Evolutionary conservation across 805 yeast species (phyloP), one percentile per base, ranked within the genome.

Genomic region (Wickerhamomyces pijperi): DNA sequence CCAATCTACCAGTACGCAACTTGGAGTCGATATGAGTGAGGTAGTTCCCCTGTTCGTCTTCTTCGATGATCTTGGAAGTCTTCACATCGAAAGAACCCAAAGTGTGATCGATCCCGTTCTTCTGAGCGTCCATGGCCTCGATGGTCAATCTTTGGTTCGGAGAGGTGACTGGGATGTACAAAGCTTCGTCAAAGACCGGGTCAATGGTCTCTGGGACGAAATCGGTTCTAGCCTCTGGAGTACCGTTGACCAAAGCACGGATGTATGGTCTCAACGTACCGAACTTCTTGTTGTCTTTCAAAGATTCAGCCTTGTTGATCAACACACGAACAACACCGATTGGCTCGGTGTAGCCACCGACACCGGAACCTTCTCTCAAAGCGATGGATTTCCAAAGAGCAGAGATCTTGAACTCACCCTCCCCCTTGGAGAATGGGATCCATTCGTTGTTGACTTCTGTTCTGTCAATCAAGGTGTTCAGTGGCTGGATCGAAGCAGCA

Each of bases 191-290:
- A 83, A 86, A 92, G 5, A 74, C 76, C 6, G 99, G 98, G 46
- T 82, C 67, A 49, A 79, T 65, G 1, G 84, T 77, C 19, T 79
- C 73, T 18, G 74, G 78, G 40, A 66, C 58, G 12, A 84, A 73
- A 40, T 73, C 69, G 2, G 97, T 92, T 61, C 97, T 75, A 17
- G 79, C 83, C 55, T 75, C 76, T 47, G 76, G 76, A 47, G 76
- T 67, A 43, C 87, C 87, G 55, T 87, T 88, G 36, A 86, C 71
- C 53, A 85, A 61, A 14, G 90, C 65, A 52, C 94, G 76, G 7
- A 78, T 76, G 55, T 90, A 92, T 34, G 99, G 98, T 60, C 92
- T 97, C 55, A 87, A 76, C 51, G 78, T 84, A 43, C 97, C 97
- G 43, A 92, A 69, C 40, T 75, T 81, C 59, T 90, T 97, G 60